Evolutionary conservation across 805 yeast genomes (phyloP).

Genomic region (Candida manassasensis): DNA sequence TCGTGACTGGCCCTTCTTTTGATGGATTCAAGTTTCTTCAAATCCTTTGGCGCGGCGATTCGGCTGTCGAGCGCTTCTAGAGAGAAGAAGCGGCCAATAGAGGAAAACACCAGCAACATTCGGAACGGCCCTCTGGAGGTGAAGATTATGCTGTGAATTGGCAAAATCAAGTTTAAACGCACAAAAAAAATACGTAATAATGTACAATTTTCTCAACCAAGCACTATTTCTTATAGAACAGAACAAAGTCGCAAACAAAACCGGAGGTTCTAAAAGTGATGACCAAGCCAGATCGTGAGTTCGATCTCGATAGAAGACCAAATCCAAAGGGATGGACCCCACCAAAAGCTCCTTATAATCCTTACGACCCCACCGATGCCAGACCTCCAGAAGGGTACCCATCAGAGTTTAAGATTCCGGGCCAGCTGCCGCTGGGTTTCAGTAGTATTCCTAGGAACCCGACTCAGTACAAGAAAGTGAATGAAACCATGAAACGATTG

Average conservation of each 20-base stretch:
- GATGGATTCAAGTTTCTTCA: constrained; percentile 25
- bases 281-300: constrained; percentile 5
- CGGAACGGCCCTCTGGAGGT: too few species aligned
- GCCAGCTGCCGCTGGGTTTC: constrained; percentile 50
- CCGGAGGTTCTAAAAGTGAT: background rate
- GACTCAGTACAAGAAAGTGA: constrained; percentile 60
- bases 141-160: too few species aligned
- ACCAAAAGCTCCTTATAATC: constrained; percentile 82
- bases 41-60: constrained; percentile 36
- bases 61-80: constrained; percentile 51
- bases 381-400: constrained; percentile 87
- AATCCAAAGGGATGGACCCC: constrained; percentile 77
- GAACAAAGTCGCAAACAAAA: background rate
- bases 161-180: too few species aligned
- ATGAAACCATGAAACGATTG: constrained; percentile 67
- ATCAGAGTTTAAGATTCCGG: constrained; percentile 69
- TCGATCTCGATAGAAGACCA: constrained; percentile 53
- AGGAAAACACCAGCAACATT: background rate
- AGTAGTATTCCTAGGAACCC: constrained; percentile 60
- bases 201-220: too few species aligned
- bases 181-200: too few species aligned
- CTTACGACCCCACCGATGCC: constrained; percentile 71
- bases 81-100: constrained; percentile 35
- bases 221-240: too few species aligned
- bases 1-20: constrained; percentile 26